Evolutionary conservation across 1,284 basidiomycete species (phyloP).

Genomic region (Porogramme epimiltina): DNA sequence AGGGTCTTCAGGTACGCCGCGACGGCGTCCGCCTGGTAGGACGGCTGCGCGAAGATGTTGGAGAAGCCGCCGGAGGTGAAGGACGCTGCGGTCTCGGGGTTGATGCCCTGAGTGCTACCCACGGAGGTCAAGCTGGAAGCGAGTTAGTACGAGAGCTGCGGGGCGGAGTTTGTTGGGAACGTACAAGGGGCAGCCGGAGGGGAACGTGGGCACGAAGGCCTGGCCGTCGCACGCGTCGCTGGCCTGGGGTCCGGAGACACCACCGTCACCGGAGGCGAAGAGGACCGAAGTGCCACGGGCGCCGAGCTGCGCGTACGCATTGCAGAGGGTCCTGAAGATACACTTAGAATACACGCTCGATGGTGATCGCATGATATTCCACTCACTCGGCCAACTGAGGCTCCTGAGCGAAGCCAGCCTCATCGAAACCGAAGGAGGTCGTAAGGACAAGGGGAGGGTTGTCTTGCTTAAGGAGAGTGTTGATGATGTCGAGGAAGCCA

Average conservation of each 20-base stretch:
- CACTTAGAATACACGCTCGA: neutral
- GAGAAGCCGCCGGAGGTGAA: slow-evolving; percentile 44
- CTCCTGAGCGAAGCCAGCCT: slow-evolving; percentile 33
- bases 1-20: slow-evolving; percentile 17
- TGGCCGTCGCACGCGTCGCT: slow-evolving; percentile 41
- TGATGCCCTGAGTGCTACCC: slow-evolving; percentile 48
- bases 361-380: neutral
- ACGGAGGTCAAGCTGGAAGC: slow-evolving; percentile 56
- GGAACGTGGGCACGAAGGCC: slow-evolving; percentile 68
- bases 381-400: slow-evolving; percentile 57
- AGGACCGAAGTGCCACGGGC: slow-evolving; percentile 60
- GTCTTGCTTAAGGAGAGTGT: slow-evolving; percentile 29
- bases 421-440: slow-evolving; percentile 56
- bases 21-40: slow-evolving; percentile 22
- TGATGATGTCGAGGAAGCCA: slow-evolving; percentile 35
- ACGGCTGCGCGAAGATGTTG: slow-evolving; percentile 21
- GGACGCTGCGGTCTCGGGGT: slow-evolving; percentile 47
- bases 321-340: slow-evolving; percentile 21
- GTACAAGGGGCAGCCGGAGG: slow-evolving; percentile 54
- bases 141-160: slow-evolving; percentile 38
- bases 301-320: slow-evolving; percentile 45
- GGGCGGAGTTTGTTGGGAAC: neutral
- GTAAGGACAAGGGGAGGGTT: slow-evolving; percentile 35
- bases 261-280: slow-evolving; percentile 65
- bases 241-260: slow-evolving; percentile 60